These are phyloP conservation scores for Enteropsectra breve DNA, from an alignment of 371 early-diverging fungal species.

Conservation along the genomic window DNA sequence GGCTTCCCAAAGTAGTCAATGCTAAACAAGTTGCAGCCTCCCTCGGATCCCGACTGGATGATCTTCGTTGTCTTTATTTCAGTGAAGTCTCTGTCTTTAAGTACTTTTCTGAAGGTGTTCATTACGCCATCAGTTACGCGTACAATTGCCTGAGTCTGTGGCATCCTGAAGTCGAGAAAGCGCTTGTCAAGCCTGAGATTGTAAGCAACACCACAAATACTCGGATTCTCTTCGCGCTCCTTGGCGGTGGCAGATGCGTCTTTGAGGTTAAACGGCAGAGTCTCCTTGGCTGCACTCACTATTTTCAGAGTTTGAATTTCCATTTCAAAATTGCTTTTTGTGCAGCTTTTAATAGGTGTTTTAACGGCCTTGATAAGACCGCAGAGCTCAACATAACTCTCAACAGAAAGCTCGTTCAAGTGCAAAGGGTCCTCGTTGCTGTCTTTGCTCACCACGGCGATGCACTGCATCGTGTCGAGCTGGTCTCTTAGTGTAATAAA, in stretches of 20 bases:
- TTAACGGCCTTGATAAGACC: slow-evolving; percentile 35
- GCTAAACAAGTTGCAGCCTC: slow-evolving; percentile 94
- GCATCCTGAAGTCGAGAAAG: slow-evolving; percentile 83
- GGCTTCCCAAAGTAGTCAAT: slow-evolving; percentile 83
- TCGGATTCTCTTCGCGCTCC: slow-evolving; percentile 60
- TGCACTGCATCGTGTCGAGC: slow-evolving; percentile 46
- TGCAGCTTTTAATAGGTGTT: slow-evolving; percentile 49
- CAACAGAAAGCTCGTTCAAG: slow-evolving; percentile 18
- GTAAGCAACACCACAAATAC: slow-evolving; percentile 65
- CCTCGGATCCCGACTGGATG: slow-evolving; percentile 85
- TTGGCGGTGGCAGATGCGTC: slow-evolving; percentile 78
- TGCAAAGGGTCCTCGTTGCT: slow-evolving; percentile 10
- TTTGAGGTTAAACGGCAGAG: slow-evolving; percentile 83
- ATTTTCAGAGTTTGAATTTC: slow-evolving; percentile 29
- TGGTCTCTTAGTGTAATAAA: slow-evolving; percentile 56
- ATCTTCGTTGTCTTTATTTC: slow-evolving; percentile 98
- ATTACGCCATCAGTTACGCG: slow-evolving; percentile 84
- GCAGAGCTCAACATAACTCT: slow-evolving; percentile 51
- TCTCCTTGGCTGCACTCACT: slow-evolving; percentile 33
- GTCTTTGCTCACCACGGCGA: slow-evolving; percentile 9
- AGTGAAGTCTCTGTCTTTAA: slow-evolving; percentile 70
- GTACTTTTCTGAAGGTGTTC: slow-evolving; percentile 80
- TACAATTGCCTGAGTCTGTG: slow-evolving; percentile 91
- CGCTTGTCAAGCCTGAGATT: slow-evolving; percentile 90
- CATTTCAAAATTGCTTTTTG: slow-evolving; percentile 51